phyloP scores from a whole-genome alignment of 148 eudicot genomes.

The Vaccinium corymbosum region DNA sequence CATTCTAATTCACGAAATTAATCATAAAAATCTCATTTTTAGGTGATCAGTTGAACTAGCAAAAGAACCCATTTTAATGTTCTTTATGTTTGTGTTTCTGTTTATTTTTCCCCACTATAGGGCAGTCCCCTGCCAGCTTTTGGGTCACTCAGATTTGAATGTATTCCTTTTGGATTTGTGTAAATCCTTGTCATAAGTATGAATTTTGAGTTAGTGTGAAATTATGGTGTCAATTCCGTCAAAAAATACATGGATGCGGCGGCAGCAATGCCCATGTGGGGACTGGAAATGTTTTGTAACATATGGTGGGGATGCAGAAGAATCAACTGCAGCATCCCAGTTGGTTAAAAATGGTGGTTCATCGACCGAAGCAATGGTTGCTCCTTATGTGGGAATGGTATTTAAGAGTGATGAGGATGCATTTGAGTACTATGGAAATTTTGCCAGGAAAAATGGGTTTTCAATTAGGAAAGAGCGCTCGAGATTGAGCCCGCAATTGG shows the following conservation, averaged over 20 bases:
- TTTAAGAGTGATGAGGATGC: slow-evolving; percentile 46
- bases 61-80: neutral
- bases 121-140: slow-evolving; percentile 11
- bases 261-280: slow-evolving; percentile 55
- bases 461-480: slow-evolving; percentile 49
- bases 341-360: slow-evolving; percentile 16
- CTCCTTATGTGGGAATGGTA: slow-evolving; percentile 53
- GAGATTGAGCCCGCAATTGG: slow-evolving; percentile 44
- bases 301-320: slow-evolving; percentile 31
- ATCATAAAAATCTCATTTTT: neutral
- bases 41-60: neutral
- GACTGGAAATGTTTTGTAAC: slow-evolving; percentile 46
- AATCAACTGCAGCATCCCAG: slow-evolving; percentile 14
- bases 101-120: neutral
- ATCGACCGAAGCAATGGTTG: slow-evolving; percentile 22
- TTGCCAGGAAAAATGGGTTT: slow-evolving; percentile 49
- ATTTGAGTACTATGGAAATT: slow-evolving; percentile 42
- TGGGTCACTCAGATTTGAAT: slow-evolving; percentile 5
- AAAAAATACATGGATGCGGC: slow-evolving; percentile 33
- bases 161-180: neutral
- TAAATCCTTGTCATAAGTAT: neutral
- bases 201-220: neutral
- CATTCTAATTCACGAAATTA: neutral
- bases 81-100: neutral
- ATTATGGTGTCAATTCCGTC: slow-evolving; percentile 28